Evolutionary conservation across 768 basidiomycete species (phyloP).

Genomic region (Lyophyllum decastes): DNA sequence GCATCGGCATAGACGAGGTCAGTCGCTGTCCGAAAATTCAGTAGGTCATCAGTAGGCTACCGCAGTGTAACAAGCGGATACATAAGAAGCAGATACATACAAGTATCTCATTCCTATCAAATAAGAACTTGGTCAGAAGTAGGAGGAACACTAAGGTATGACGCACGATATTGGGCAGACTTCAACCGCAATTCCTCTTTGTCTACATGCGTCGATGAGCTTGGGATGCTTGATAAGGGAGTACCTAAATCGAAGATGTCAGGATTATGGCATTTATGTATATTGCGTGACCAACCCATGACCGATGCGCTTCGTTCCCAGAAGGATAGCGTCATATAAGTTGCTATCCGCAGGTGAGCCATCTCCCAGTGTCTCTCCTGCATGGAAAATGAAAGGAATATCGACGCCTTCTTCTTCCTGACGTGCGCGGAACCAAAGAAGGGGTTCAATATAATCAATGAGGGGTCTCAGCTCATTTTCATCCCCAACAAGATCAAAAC

Average conservation of each 20-base stretch:
- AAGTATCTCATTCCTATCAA: conserved; percentile 68
- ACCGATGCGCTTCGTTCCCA: conserved; percentile 80
- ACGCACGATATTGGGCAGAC: conserved; percentile 82
- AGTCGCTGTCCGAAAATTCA: conserved; percentile 47
- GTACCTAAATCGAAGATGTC: conserved; percentile 41
- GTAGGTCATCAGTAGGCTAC: not conserved
- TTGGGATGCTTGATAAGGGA: conserved; percentile 79
- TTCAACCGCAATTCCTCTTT: conserved; percentile 66
- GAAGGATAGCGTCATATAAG: conserved; percentile 75
- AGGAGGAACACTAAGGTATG: not conserved
- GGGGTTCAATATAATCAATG: conserved; percentile 59
- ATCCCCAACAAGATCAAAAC: conserved; percentile 81
- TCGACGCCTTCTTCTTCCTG: conserved; percentile 59
- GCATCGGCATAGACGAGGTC: conserved; percentile 79
- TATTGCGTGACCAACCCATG: conserved; percentile 55
- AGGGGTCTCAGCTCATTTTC: conserved; percentile 65
- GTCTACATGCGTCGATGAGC: conserved; percentile 65
- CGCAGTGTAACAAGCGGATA: too few species aligned
- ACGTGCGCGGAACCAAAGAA: conserved; percentile 59
- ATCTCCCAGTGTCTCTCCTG: conserved; percentile 80
- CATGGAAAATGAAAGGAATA: conserved; percentile 80
- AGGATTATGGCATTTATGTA: not conserved
- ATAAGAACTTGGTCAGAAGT: not conserved
- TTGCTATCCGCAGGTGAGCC: conserved; percentile 71
- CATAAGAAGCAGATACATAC: conserved; percentile 32